phyloP scores from a whole-genome alignment of 108 stramenopile species.

The Cyclotella baltica region DNA sequence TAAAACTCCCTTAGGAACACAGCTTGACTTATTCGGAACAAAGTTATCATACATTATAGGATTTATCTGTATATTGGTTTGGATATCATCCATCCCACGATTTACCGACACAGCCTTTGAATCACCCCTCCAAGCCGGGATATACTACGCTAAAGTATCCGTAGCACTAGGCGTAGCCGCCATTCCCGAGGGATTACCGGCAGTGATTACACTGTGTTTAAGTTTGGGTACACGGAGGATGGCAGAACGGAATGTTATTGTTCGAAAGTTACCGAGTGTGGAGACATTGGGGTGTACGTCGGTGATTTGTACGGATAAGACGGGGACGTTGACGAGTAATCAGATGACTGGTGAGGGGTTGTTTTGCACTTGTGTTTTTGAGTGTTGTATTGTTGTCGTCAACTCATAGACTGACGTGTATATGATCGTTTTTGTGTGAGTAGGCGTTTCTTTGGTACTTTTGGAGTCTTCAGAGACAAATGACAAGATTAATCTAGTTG shows the following conservation, averaged over 20 bases:
- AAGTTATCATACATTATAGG: slow-evolving; percentile 92
- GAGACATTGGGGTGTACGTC: slow-evolving; percentile 97
- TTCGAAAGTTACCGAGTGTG: slow-evolving; percentile 88
- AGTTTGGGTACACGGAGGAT: slow-evolving; percentile 93
- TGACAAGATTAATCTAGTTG: slow-evolving; percentile 34
- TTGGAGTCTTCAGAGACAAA: slow-evolving; percentile 42
- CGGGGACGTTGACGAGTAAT: slow-evolving; percentile 96
- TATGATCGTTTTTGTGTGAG: background rate
- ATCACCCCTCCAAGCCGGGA: slow-evolving; percentile 69
- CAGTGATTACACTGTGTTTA: slow-evolving; percentile 97
- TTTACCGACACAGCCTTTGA: slow-evolving; percentile 79
- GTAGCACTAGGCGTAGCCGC: slow-evolving; percentile 99
- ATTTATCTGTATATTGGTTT: slow-evolving; percentile 88
- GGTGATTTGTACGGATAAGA: slow-evolving; percentile 94
- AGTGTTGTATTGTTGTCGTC: background rate
- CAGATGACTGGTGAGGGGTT: slow-evolving; percentile 86
- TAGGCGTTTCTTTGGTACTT: slow-evolving; percentile 53
- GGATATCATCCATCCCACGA: slow-evolving; percentile 86
- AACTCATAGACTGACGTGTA: background rate
- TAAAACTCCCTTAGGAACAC: slow-evolving; percentile 92
- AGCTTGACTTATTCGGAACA: slow-evolving; percentile 94
- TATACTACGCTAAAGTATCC: slow-evolving; percentile 95
- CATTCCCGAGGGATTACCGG: slow-evolving; percentile 98
- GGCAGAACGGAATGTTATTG: slow-evolving; percentile 88
- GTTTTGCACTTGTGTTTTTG: too few relatives aligned